Evolutionary conservation across 352 stramenopile species (phyloP).

Genomic region (Phytophthora kernoviae): DNA sequence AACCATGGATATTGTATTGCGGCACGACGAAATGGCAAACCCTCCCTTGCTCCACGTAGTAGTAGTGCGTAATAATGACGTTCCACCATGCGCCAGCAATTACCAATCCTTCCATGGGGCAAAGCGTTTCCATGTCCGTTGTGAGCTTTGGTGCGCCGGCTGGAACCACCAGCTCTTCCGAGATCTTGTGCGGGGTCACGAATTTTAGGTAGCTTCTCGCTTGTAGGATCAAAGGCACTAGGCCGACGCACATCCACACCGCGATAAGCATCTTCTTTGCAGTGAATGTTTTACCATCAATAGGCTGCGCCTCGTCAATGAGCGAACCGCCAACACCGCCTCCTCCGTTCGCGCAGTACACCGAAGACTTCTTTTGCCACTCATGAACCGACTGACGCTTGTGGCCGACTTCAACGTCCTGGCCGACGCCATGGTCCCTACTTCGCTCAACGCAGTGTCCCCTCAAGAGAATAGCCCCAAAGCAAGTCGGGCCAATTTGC

Average conservation of each 20-base stretch:
- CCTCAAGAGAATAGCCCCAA: no score
- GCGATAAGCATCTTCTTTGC: slow-evolving; percentile 19
- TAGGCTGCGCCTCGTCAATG: not conserved
- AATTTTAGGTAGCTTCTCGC: slow-evolving; percentile 37
- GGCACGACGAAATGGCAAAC: slow-evolving; percentile 37
- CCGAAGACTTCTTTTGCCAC: not conserved
- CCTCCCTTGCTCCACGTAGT: slow-evolving; percentile 8
- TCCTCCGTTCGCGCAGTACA: slow-evolving; percentile 14
- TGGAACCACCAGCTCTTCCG: slow-evolving; percentile 25
- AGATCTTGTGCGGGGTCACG: slow-evolving; percentile 33
- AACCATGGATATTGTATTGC: slow-evolving; percentile 35
- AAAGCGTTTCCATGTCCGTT: slow-evolving; percentile 16
- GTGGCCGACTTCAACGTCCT: not conserved
- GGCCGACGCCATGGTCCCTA: no score
- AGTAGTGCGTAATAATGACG: slow-evolving; percentile 30
- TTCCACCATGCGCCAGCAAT: slow-evolving; percentile 40
- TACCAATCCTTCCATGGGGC: slow-evolving; percentile 26
- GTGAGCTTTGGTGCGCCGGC: slow-evolving; percentile 7
- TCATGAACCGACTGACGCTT: not conserved
- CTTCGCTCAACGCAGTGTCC: no score
- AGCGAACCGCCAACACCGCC: not conserved
- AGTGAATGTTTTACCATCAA: slow-evolving; percentile 17
- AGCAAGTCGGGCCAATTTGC: no score
- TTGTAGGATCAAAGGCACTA: slow-evolving; percentile 28
- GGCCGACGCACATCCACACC: slow-evolving; percentile 27